Base-by-base conservation (phyloP, 352 stramenopile species). In the Elongisporangium prolatum region DNA sequence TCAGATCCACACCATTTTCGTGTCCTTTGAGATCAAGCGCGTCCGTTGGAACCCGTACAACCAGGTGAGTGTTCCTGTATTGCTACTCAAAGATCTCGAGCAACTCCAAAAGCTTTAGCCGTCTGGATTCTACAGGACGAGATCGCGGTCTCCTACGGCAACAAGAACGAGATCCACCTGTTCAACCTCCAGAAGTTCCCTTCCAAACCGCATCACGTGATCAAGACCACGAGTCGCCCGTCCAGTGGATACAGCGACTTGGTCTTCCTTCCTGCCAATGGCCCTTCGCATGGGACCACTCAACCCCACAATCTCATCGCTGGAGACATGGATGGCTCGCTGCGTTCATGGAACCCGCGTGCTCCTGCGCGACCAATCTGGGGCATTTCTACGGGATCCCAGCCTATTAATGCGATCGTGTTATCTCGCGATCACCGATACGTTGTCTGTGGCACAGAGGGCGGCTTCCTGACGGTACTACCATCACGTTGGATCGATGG, bases 161-260 rank as follows among this genome's bases (percentile, higher is more conserved):
- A 89, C 47, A 67, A 72, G 18, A 93, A 91, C 54, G 80, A 91
- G 49, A 88, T 93, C 48, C 65, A 83, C 56, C 28, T 93, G 16
- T 93, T 86, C 54, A 81, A 91, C 47, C 59, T 93, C 60, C 64
- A 79, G 52, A 90, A 89, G 61, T 90, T 93, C 21, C 84, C 81
- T 3, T 74, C 54, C 9, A 78, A 80, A 37, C 77, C 84, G 7
- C 68, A 86, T 52, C 73, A 70, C 48, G 60, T 93, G 11, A 60
- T 93, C 17, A 86, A 86, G 56, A 75, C 74, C 18, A 75, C 68
- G 22, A 93, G 73, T 54, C 79, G 80, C n/a, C 80, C 84, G 20
- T 88, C 80, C 0, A 80, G 72, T 20, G 84, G 84, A 6, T 93
- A 93, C 69, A 88, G 80, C n/a, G 81, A 89, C 57, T 44, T 93